Base-by-base conservation (phyloP, 116 monocot genomes). In the Zostera marina region DNA sequence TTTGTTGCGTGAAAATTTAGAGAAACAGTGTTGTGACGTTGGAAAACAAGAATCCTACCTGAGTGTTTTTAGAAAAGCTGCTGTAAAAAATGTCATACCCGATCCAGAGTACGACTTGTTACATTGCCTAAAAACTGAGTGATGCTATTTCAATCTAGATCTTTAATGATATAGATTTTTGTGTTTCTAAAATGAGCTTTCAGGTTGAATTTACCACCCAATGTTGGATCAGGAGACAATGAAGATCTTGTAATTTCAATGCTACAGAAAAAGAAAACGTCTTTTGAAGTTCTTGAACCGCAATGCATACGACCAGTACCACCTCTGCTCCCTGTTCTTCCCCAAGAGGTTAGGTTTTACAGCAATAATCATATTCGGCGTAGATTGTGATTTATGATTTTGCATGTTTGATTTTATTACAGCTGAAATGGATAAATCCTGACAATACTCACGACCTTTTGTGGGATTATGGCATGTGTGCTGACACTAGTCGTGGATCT, bases 401-500 rank as follows among this genome's bases (percentile, higher is more conserved):
- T 53, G 24, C 26, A 8, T 59, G 13, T 47, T 8, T 47, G 14
- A 11, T 32, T 25, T 11, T 22, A 8, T 45, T 60, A 32, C 81
- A 98, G 98, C 70, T 90, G 70, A 54, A 67, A 42, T 98, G 98
- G 85, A 52, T 82, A 14, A 82, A 76, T 41, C 71, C 72, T 41
- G 86, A 98, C 41, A 86, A 72, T 57, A 77, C 54, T 54, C 90
- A 89, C 73, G 86, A 89, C 56, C 63, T 90, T 47, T 56, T 98
- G 61, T 98, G 98, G 98, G 98, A 98, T 69, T 74, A 83, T 68
- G 74, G 76, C 24, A 98, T 98, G 98, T 90, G 86, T 74, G 86
- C 80, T 66, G 98, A 90, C 70, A 80, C 83, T 52, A 83, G 79
- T 54, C 83, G 76, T 2, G 98, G 98, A 26, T 80, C 90, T 66